Evolutionary conservation across 2,329 filamentous ascomycete species (phyloP).

Genomic region (Elsinoe ampelina): DNA sequence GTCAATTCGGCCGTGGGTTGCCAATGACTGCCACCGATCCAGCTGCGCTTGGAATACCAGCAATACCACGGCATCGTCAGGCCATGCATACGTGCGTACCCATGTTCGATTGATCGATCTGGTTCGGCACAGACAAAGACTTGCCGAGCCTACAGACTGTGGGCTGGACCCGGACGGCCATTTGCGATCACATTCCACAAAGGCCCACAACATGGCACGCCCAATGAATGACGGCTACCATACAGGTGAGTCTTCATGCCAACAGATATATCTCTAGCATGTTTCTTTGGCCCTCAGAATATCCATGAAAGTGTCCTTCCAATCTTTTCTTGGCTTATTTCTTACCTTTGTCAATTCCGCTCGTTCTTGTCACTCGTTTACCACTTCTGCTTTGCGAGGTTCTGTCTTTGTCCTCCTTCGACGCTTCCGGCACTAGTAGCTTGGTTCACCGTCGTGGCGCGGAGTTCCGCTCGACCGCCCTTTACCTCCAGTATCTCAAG

Average conservation of each 20-base stretch:
- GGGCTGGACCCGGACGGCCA: not conserved
- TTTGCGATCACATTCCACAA: constrained; percentile 9
- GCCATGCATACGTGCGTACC: too few species aligned
- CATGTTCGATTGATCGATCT: not conserved
- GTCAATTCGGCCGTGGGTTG: too few species aligned
- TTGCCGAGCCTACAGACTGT: not conserved
- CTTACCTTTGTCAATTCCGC: not conserved
- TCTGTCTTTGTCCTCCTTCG: not conserved
- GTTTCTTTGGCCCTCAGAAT: too few species aligned
- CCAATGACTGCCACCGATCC: too few species aligned
- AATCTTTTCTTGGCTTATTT: too few species aligned
- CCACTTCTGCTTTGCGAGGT: not conserved
- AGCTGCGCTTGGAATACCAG: too few species aligned
- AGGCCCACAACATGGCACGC: not conserved
- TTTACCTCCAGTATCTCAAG: not conserved
- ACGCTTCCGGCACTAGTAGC: not conserved
- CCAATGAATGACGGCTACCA: not conserved
- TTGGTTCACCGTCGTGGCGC: not conserved
- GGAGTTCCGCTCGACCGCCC: not conserved
- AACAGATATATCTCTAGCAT: not conserved
- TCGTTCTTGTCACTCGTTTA: not conserved
- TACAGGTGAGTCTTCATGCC: not conserved
- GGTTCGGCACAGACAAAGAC: not conserved
- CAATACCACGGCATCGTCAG: too few species aligned
- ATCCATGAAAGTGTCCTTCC: too few species aligned